Evolutionary conservation across 2,329 filamentous ascomycete species (phyloP).

Genomic region (Monilinia fructigena): DNA sequence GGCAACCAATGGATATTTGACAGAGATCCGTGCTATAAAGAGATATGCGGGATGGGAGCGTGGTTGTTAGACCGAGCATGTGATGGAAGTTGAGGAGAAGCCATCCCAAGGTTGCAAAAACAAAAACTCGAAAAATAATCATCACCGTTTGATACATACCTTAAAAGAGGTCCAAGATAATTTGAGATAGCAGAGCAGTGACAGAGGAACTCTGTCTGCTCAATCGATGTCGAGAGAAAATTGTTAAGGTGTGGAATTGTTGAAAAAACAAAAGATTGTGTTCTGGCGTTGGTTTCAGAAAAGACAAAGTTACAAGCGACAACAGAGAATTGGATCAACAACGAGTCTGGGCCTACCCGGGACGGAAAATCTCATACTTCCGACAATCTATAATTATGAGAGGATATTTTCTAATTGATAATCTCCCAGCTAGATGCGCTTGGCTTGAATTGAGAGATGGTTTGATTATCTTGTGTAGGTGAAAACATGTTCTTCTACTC

Average conservation of each 20-base stretch:
- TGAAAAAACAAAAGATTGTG: neutral
- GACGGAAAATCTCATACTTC: neutral
- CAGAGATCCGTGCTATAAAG: neutral
- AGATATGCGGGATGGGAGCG: neutral
- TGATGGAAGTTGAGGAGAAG: neutral
- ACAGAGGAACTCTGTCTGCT: conserved; percentile 18
- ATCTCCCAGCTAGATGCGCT: no score
- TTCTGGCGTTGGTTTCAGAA: neutral
- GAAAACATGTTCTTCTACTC: no score
- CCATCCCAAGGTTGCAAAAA: neutral
- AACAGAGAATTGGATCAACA: neutral
- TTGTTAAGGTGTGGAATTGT: no score
- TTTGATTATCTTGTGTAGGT: no score
- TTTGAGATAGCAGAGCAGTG: neutral
- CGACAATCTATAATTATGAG: neutral
- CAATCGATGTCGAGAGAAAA: neutral
- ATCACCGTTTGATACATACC: neutral
- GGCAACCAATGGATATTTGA: neutral
- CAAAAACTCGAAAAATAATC: neutral
- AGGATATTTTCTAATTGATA: neutral
- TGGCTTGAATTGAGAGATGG: no score
- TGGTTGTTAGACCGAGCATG: conserved; percentile 1
- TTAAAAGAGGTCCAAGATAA: neutral
- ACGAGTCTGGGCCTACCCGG: neutral
- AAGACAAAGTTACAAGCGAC: neutral